phyloP scores from a whole-genome alignment of 2,329 filamentous ascomycete species.

The Botrytis deweyae region DNA sequence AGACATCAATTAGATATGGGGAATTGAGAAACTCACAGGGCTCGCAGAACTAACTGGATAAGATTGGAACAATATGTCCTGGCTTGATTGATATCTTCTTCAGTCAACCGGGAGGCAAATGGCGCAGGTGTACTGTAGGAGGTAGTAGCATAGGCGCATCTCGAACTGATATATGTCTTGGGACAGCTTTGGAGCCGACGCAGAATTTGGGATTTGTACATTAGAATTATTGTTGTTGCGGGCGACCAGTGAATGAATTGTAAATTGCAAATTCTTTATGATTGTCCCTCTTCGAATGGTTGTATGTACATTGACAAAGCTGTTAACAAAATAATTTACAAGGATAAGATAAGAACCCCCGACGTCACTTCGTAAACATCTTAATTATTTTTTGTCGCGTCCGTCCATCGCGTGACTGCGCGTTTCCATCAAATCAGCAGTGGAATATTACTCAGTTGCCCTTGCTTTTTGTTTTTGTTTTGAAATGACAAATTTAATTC shows the following conservation, averaged over 20 bases:
- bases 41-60: constrained; percentile 35
- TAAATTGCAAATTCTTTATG: not conserved
- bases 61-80: constrained; percentile 40
- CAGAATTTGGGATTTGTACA: constrained; percentile 18
- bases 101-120: constrained; percentile 36
- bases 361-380: constrained; percentile 26
- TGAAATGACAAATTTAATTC: not conserved
- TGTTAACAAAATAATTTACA: not conserved
- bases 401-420: constrained; percentile 25
- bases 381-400: constrained; percentile 24
- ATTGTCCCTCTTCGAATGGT: not conserved
- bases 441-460: not conserved
- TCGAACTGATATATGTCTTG: constrained; percentile 21
- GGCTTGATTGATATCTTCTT: constrained; percentile 39
- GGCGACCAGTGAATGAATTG: not conserved
- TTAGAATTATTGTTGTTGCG: not conserved
- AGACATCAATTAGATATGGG: constrained; percentile 26
- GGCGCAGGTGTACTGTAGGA: constrained; percentile 38
- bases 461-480: not conserved
- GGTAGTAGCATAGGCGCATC: constrained; percentile 37
- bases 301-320: not conserved
- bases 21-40: constrained; percentile 1
- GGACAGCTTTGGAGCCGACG: constrained; percentile 30
- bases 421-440: constrained; percentile 27
- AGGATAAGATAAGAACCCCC: not conserved